Conservation (phyloP, 106 monocot genomes). For the Dendrobium catenatum region DNA sequence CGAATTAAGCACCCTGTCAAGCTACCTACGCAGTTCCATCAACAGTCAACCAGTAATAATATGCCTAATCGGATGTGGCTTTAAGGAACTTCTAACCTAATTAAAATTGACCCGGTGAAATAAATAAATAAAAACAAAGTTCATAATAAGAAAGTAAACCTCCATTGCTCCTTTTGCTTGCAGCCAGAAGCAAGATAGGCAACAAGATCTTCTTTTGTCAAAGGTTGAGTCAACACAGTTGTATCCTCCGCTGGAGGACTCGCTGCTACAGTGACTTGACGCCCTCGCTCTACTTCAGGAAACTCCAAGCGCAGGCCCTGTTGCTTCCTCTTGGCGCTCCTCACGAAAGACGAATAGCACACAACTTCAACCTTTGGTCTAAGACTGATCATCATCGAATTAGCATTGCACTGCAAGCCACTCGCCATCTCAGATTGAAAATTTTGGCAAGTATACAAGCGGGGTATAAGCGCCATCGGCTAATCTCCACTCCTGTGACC, state of each 20-base stretch:
- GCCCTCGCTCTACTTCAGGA: conserved; percentile 14
- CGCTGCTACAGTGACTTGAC: conserved; percentile 46
- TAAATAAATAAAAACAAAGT: not conserved
- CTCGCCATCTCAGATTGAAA: conserved; percentile 6
- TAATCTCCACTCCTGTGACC: not conserved
- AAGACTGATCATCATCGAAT: conserved; percentile 2
- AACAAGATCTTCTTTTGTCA: conserved; percentile 90
- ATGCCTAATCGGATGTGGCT: not conserved
- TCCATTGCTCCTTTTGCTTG: conserved; percentile 87
- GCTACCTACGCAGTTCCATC: not conserved
- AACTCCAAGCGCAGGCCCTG: conserved; percentile 8
- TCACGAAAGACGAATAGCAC: conserved; percentile 8
- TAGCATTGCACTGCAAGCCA: conserved; percentile 11
- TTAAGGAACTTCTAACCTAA: not conserved
- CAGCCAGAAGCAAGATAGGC: conserved; percentile 78
- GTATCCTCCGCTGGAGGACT: conserved; percentile 86
- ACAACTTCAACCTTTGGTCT: conserved; percentile 4
- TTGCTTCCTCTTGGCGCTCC: conserved; percentile 19
- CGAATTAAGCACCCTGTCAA: not conserved
- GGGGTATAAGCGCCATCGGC: conserved; percentile 35
- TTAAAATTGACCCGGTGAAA: not conserved
- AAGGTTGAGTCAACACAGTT: conserved; percentile 55
- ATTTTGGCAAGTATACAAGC: conserved; percentile 7
- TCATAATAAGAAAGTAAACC: conserved; percentile 24
- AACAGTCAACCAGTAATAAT: not conserved